Conservation (phyloP, 768 basidiomycete genomes). For the Chalciporus pseudorubinellus region DNA sequence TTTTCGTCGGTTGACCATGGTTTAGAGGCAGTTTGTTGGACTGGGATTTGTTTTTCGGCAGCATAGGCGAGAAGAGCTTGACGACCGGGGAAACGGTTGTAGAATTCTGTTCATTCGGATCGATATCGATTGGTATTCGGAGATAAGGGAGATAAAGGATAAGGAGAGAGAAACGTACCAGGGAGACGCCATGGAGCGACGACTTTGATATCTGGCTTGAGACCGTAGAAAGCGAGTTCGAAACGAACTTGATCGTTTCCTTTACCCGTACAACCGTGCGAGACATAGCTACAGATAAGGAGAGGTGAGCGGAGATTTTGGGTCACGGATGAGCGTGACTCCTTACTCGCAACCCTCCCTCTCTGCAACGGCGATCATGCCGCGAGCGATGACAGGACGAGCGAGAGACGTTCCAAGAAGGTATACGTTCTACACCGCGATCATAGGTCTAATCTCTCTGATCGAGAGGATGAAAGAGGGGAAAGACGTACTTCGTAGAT, state of each 20-base stretch:
- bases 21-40: constrained; percentile 92
- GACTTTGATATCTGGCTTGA: constrained; percentile 98
- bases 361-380: constrained; percentile 94
- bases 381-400: constrained; percentile 97
- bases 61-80: constrained; percentile 91
- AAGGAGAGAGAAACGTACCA: constrained; percentile 42
- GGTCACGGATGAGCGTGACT: not conserved
- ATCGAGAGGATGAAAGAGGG: not conserved
- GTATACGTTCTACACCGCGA: constrained; percentile 75
- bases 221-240: constrained; percentile 97
- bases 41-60: constrained; percentile 83
- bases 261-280: constrained; percentile 99
- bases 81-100: constrained; percentile 95
- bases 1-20: constrained; percentile 99
- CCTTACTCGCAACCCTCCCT: constrained; percentile 93
- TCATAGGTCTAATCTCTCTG: not conserved
- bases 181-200: constrained; percentile 98
- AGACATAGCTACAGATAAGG: constrained; percentile 67
- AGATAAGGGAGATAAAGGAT: not conserved
- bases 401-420: constrained; percentile 97
- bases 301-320: not conserved
- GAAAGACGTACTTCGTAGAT: constrained; percentile 81
- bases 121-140: not conserved
- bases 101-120: constrained; percentile 66
- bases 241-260: constrained; percentile 99